Base-by-base conservation (phyloP, 2,329 filamentous ascomycete genomes). In the Diaporthe citriasiana region DNA sequence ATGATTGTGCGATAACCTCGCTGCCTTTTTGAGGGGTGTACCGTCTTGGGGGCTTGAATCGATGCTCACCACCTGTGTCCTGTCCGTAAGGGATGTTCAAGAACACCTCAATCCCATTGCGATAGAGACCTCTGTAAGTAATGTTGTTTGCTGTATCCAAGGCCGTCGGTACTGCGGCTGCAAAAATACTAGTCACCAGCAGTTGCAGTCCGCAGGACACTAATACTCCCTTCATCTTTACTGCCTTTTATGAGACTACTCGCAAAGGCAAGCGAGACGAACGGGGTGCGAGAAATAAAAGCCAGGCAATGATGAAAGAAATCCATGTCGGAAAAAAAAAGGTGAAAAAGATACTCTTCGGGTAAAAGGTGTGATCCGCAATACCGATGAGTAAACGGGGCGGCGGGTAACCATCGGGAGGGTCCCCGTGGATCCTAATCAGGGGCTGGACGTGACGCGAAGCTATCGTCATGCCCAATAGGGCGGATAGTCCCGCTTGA, bases 71-170 rank as follows among this genome's bases (percentile, higher is more conserved):
- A 74, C 84, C 77, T 0, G 87, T 88, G 74, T 87, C 85, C 68
- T 86, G 77, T 6, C 84, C 87, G 63, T 86, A 88, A 0, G 82
- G 84, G 30, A 88, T 85, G n/a, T 82, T 83, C 5, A 87, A 81
- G 75, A 87, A 89, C 12, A 83, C 80, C 70, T 89, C 86, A 50
- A 88, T 81, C 30, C 81, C 84, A 74, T 85, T 86, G 74, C 84
- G 82, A 13, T 80, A 72, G 27, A 86, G 76, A 13, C 87, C 87
- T n/a, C 77, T 73, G 76, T 87, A 88, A 0, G 81, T 85, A 60
- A 87, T 78, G 27, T 70, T 60, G 30, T 33, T 57, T 22, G 45
- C n/a, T 27, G 42, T 30, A 57, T 73, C 72, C 35, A 70, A 38
- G 35, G 57, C 72, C 19, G 42, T 30, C 33, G 56, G 70, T 33